A percentile compares a stretch with the other conserved stretches of the same genome.
Conservation (phyloP, 2,329 filamentous ascomycete genomes). For the Venturia nashicola region DNA sequence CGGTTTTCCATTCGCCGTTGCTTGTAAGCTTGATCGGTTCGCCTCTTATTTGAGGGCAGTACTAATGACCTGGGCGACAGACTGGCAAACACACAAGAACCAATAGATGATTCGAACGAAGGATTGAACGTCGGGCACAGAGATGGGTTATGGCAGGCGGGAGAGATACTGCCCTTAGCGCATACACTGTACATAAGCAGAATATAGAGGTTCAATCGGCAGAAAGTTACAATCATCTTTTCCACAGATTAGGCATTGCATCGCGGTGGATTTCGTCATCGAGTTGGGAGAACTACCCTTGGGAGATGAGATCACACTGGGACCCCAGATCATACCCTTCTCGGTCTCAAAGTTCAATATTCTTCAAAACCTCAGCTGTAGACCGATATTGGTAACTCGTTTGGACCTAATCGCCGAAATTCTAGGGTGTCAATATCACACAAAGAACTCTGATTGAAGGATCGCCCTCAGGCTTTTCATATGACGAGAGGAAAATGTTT, state of each 20-base stretch:
- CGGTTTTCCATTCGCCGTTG: constrained; percentile 47
- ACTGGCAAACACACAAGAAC: constrained; percentile 59
- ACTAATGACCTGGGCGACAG: constrained; percentile 25
- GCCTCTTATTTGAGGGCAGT: neutral
- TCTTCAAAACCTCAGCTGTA: too few species aligned
- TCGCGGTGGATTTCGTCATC: neutral
- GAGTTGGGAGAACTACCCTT: neutral
- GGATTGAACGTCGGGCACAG: neutral
- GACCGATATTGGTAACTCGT: too few species aligned
- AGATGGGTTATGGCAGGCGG: neutral
- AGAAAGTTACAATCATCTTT: constrained; percentile 1
- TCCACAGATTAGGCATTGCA: neutral
- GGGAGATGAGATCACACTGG: too few species aligned
- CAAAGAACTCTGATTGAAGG: too few species aligned
- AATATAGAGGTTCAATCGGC: constrained; percentile 3
- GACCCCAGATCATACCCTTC: too few species aligned
- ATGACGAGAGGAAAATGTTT: too few species aligned
- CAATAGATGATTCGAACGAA: constrained; percentile 11
- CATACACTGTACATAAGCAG: constrained; percentile 6
- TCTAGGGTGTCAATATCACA: too few species aligned
- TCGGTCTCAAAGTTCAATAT: too few species aligned
- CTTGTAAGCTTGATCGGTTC: constrained; percentile 37
- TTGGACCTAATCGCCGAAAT: too few species aligned
- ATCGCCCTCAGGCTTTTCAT: too few species aligned
- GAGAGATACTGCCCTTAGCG: neutral